These are phyloP conservation scores for Coemansia sp. DNA, from an alignment of 192 early-diverging fungal genomes.

Conservation along the genomic window DNA sequence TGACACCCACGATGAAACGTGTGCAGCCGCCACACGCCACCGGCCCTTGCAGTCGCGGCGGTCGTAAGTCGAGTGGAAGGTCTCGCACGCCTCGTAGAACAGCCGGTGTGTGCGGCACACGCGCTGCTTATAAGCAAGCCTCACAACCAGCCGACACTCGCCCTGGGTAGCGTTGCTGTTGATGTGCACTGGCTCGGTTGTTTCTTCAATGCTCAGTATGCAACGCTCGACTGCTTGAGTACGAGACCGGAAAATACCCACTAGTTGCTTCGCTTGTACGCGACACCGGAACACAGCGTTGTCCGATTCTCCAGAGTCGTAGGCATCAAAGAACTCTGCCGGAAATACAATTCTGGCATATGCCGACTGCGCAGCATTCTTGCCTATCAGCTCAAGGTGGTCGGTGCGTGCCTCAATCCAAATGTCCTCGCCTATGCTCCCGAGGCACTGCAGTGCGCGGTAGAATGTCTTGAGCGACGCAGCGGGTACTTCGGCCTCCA, in stretches of 20 bases:
- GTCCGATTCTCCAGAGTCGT: conserved; percentile 34
- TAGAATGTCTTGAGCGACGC: conserved; percentile 58
- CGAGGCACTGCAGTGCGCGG: conserved; percentile 62
- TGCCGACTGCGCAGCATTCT: conserved; percentile 72
- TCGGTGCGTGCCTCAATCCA: conserved; percentile 62
- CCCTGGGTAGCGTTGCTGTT: conserved; percentile 1
- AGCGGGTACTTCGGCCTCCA: conserved; percentile 57
- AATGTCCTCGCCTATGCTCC: conserved; percentile 67
- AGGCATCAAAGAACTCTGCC: conserved; percentile 69
- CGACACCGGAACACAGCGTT: conserved; percentile 39
- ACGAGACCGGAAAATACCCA: conserved; percentile 48
- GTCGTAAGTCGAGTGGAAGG: conserved; percentile 45
- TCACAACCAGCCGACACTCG: conserved; percentile 51
- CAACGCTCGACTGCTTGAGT: conserved; percentile 40
- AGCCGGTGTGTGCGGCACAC: conserved; percentile 53
- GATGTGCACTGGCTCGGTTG: conserved; percentile 14
- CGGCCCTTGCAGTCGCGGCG: conserved; percentile 45
- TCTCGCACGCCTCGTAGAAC: conserved; percentile 56
- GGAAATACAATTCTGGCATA: conserved; percentile 64
- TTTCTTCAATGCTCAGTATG: conserved; percentile 47
- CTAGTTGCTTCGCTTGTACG: conserved; percentile 47
- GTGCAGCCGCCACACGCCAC: conserved; percentile 50
- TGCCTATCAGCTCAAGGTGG: conserved; percentile 61
- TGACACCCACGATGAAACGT: conserved; percentile 45
- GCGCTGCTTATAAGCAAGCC: conserved; percentile 48